Percentiles rank a stretch among this genome's conserved stretches.
phyloP scores from a whole-genome alignment of 768 basidiomycete species.

The Kondoa malvinella region DNA sequence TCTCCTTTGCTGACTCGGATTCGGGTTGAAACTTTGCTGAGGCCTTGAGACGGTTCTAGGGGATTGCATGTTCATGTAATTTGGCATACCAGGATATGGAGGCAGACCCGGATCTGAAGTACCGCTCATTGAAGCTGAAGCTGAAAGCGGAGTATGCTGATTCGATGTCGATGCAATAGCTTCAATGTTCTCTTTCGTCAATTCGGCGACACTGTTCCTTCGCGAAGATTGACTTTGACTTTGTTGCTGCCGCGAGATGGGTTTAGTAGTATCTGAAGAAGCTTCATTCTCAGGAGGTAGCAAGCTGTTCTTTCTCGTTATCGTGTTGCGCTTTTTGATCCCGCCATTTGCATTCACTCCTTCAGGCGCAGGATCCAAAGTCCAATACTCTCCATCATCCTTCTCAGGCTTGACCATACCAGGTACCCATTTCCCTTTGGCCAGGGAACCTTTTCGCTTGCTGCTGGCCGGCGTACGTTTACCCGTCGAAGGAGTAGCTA shows the following conservation, averaged over 20 bases:
- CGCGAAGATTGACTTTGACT: neutral
- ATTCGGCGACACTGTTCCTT: no score
- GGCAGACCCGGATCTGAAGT: neutral
- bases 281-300: neutral
- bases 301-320: neutral
- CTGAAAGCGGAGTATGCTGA: neutral
- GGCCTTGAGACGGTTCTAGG: neutral
- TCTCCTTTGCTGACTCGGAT: neutral
- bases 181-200: neutral
- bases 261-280: neutral
- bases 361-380: neutral
- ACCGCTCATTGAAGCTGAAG: neutral
- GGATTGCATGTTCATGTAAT: neutral
- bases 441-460: neutral
- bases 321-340: neutral
- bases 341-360: no score
- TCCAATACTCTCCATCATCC: neutral
- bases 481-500: neutral
- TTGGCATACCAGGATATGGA: neutral
- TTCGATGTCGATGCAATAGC: neutral
- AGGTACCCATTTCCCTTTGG: conserved; percentile 4
- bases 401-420: neutral
- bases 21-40: neutral
- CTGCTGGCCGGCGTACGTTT: neutral
- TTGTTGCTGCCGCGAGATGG: neutral